phyloP scores from a whole-genome alignment of 768 basidiomycete genomes.

The Mycena alexandri region DNA sequence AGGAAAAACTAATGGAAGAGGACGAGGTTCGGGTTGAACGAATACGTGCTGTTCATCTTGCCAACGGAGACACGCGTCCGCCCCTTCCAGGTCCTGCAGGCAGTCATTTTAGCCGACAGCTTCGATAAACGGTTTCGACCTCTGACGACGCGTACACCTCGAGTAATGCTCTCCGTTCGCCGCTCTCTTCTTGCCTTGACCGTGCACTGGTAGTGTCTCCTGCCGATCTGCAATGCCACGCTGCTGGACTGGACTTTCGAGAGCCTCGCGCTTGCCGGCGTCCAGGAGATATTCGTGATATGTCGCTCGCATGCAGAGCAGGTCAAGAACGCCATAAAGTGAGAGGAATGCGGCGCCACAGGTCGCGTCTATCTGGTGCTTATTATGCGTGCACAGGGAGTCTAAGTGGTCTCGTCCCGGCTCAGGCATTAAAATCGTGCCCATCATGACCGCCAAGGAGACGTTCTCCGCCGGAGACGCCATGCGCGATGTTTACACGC shows the following conservation, averaged over 20 bases:
- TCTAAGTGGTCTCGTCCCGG: slow-evolving; percentile 89
- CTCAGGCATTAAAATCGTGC: slow-evolving; percentile 85
- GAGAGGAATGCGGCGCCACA: slow-evolving; percentile 42
- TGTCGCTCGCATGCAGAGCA: slow-evolving; percentile 92
- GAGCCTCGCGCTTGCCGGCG: slow-evolving; percentile 92
- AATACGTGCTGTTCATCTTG: slow-evolving; percentile 10
- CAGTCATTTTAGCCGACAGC: slow-evolving; percentile 95
- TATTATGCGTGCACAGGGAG: slow-evolving; percentile 57
- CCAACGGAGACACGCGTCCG: slow-evolving; percentile 21
- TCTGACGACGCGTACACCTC: slow-evolving; percentile 87
- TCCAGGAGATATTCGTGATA: slow-evolving; percentile 96
- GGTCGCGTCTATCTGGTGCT: slow-evolving; percentile 19
- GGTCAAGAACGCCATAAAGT: slow-evolving; percentile 90
- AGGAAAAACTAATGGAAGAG: slow-evolving; percentile 77
- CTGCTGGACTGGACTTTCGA: slow-evolving; percentile 98
- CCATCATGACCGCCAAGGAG: slow-evolving; percentile 87
- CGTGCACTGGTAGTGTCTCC: slow-evolving; percentile 72
- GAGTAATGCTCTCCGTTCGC: slow-evolving; percentile 60
- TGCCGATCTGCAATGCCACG: slow-evolving; percentile 95
- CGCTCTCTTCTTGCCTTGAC: slow-evolving; percentile 26
- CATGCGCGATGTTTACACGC: slow-evolving; percentile 93
- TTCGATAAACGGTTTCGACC: slow-evolving; percentile 95
- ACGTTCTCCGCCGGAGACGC: slow-evolving; percentile 92
- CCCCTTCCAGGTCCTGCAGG: slow-evolving; percentile 71
- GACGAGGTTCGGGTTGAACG: slow-evolving; percentile 64